These are phyloP conservation scores for Xerocomellus dryophilus DNA, from an alignment of 768 basidiomycete species.

Conservation along the genomic window DNA sequence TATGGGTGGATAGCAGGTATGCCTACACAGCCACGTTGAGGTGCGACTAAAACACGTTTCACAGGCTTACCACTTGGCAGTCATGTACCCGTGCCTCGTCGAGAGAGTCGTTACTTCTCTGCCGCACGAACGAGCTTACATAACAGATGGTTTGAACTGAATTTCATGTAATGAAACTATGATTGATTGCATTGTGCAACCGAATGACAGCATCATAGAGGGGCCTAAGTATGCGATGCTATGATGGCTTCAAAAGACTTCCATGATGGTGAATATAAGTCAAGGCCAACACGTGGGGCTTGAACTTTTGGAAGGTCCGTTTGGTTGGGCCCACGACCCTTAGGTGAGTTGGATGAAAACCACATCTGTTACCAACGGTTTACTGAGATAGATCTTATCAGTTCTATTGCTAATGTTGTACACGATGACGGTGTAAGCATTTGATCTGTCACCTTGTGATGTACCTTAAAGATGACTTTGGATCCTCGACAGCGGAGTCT, in stretches of 20 bases:
- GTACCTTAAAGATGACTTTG: neutral
- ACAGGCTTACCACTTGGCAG: slow-evolving; percentile 52
- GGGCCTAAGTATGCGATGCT: slow-evolving; percentile 53
- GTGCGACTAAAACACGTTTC: slow-evolving; percentile 48
- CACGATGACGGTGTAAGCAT: neutral
- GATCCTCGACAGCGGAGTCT: neutral
- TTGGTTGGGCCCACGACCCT: slow-evolving; percentile 51
- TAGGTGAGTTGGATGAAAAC: neutral
- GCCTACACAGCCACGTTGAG: neutral
- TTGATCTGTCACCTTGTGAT: neutral
- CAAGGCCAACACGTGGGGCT: slow-evolving; percentile 41
- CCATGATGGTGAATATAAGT: slow-evolving; percentile 19
- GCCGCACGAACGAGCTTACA: neutral
- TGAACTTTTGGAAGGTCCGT: slow-evolving; percentile 54
- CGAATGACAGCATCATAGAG: neutral
- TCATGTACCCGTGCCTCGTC: slow-evolving; percentile 48
- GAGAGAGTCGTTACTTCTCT: slow-evolving; percentile 36
- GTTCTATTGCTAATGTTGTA: neutral
- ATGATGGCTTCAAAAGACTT: slow-evolving; percentile 52
- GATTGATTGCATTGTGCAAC: slow-evolving; percentile 27
- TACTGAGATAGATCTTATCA: neutral
- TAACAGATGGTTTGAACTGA: neutral
- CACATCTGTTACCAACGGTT: neutral
- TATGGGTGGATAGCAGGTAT: neutral
- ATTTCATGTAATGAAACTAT: neutral